Evolutionary conservation across 1,284 basidiomycete species (phyloP), one percentile per base, ranked within the genome.

Genomic region (Phenoliferia sp.): DNA sequence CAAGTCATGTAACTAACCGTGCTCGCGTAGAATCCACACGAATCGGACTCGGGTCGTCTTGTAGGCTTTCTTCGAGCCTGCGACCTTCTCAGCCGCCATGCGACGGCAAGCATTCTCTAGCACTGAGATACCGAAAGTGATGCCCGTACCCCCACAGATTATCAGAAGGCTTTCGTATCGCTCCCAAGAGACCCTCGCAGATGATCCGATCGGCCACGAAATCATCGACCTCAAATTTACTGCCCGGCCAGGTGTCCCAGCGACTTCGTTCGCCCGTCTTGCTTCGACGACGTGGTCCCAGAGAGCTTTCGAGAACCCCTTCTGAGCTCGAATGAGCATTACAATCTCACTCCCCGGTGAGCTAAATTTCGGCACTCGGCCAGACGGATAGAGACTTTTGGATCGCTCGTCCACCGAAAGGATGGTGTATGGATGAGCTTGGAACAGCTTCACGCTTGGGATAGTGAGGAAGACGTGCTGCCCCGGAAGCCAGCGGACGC

Each of bases 1-100:
- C 15, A 26, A 36, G 44, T 31, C 35, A 54, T 54, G 32, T 26
- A 32, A 69, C 64, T 57, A 35, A 48, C 62, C 62, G n/a, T 16
- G 82, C 85, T 93, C 91, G 61, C 90, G 83, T 59, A 91, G 83
- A 59, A 93, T 84, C 92, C 92, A 94, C 3, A 93, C 85, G 72
- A 94, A 91, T 31, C 90, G 83, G 0, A 92, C 83, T 2, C 90
- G 83, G 50, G 78, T 81, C 1, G 85, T 86, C 66, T 81, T 80
- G 72, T 84, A 85, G 12, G 78, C 78, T 54, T 80, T 81, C 26
- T 77, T 78, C 34, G 33, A 16, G 7, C 34, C 57, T 1, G 26
- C 84, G 28, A 82, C 78, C 75, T 77, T 85, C 83, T 66, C 78
- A 58, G 83, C 83, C 0, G 85, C 83, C 75, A 92, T 81, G 69